Base-by-base conservation (phyloP, 805 yeast species). In the Blastobotrys chiropterorum region DNA sequence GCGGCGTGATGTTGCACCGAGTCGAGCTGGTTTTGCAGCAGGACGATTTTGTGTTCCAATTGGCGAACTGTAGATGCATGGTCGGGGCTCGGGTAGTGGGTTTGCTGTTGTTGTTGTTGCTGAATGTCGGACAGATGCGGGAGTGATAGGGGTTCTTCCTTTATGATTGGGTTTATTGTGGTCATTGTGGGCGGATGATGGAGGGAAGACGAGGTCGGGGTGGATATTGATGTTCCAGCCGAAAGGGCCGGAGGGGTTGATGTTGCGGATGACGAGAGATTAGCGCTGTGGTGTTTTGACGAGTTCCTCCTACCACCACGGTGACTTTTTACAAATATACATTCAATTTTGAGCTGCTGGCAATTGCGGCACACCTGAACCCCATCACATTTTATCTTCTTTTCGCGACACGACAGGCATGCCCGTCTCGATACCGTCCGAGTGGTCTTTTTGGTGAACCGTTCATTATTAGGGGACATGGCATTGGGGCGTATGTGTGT, bases 331-430 rank as follows among this genome's bases (percentile, higher is more conserved):
- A 48, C 51, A 38, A 48, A 48, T 14, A 48, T 22, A 30, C 51
- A 48, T 17, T 48, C 51, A 13, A 48, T 17, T 17, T 48, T 48
- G 47, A 42, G 45, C 19, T 42, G 46, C 30, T 42, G 43, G 38
- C 51, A 48, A 39, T 48, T 48, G 31, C 47, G 34, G 47, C 51
- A 48, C 16, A 48, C 51, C 47, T 70, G 51, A 20, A 75, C 77
- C 1, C 90, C 89, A 58, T 86, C 90, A 71, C 95, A 86, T 55
- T 83, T 78, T 42, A 67, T 61, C 53, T 86, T 86, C 60, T 85
- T 85, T 47, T 84, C 79, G 41, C 97, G 74, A 62, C 97, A 90
- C 39, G 92, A 69, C 62, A 88, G 95, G 67, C 97, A 89, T 0
- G 96, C 96, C 61, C 87, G 92, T 0, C 51, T 21, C 1, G 51